Percentiles rank a stretch among this genome's conserved stretches.
Evolutionary conservation across 805 yeast genomes (phyloP).

Genomic region (Ogataea siamensis): DNA sequence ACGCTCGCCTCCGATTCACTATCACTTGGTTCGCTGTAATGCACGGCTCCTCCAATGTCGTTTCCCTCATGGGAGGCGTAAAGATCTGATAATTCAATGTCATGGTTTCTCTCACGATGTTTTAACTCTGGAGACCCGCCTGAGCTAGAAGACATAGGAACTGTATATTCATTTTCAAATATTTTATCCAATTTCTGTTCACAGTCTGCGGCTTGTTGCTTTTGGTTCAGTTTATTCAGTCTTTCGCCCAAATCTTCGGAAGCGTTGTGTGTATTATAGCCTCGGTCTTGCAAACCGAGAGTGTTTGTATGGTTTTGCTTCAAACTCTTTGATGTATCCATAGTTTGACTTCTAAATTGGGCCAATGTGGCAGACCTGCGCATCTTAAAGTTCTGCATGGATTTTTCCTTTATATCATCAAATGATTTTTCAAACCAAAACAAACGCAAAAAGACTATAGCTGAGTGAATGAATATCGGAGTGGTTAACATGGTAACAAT

Average conservation of each 20-base stretch:
- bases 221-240: constrained; percentile 19
- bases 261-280: constrained; percentile 32
- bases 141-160: constrained; percentile 22
- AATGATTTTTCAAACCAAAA: constrained; percentile 89
- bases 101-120: constrained; percentile 5
- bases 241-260: constrained; percentile 31
- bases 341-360: constrained; percentile 38
- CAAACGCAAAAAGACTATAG: constrained; percentile 70
- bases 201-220: constrained; percentile 6
- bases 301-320: constrained; percentile 10
- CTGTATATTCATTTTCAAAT: constrained; percentile 18
- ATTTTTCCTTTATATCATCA: constrained; percentile 72
- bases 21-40: constrained; percentile 46
- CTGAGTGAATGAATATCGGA: constrained; percentile 85
- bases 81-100: constrained; percentile 11
- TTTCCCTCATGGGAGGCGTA: constrained; percentile 3
- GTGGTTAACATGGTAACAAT: constrained; percentile 65
- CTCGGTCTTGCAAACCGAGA: constrained; percentile 2
- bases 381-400: constrained; percentile 78
- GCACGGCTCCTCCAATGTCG: constrained; percentile 23
- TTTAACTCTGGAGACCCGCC: constrained; percentile 19
- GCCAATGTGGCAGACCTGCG: constrained; percentile 76
- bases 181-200: constrained; percentile 20
- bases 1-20: constrained; percentile 12
- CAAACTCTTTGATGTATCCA: constrained; percentile 21